A percentile compares a stretch with the other conserved stretches of the same genome.
Evolutionary conservation across 306 rosid species (phyloP).

Genomic region (Spatholobus suberectus): DNA sequence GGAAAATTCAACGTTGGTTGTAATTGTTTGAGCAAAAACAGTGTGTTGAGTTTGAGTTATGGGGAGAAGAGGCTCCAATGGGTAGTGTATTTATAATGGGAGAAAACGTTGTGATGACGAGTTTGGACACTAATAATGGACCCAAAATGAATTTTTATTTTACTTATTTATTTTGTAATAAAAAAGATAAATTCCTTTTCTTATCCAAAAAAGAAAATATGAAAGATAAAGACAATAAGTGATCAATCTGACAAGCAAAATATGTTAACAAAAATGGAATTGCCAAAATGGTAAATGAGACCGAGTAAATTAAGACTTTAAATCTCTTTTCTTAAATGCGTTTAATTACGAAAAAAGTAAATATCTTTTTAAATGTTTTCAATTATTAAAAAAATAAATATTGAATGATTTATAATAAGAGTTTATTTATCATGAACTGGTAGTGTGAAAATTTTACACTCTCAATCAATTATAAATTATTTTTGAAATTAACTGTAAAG

Average conservation of each 20-base stretch:
- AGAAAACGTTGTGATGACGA: conserved; percentile 13
- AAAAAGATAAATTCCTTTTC: background rate
- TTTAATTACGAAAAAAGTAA: background rate
- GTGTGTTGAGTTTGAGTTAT: conserved; percentile 19
- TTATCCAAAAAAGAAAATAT: background rate
- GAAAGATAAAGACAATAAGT: background rate
- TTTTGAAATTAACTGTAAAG: too few species aligned
- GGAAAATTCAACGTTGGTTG: background rate
- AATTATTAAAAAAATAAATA: background rate
- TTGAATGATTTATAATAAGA: background rate
- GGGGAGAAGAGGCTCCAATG: conserved; percentile 14
- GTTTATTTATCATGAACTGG: background rate
- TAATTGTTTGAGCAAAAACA: background rate
- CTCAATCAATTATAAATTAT: too few species aligned
- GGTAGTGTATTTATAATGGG: conserved; percentile 42
- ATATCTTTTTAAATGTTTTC: background rate
- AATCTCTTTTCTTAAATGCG: background rate
- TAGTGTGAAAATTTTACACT: too few species aligned
- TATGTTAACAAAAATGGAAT: background rate
- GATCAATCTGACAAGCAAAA: background rate
- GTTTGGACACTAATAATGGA: conserved; percentile 32
- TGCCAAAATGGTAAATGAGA: background rate
- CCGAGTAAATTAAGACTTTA: background rate
- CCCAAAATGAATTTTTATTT: background rate
- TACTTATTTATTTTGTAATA: background rate